phyloP scores from a whole-genome alignment of 164 flowering plant genomes.

The Kalanchoe fedtschenkoi region DNA sequence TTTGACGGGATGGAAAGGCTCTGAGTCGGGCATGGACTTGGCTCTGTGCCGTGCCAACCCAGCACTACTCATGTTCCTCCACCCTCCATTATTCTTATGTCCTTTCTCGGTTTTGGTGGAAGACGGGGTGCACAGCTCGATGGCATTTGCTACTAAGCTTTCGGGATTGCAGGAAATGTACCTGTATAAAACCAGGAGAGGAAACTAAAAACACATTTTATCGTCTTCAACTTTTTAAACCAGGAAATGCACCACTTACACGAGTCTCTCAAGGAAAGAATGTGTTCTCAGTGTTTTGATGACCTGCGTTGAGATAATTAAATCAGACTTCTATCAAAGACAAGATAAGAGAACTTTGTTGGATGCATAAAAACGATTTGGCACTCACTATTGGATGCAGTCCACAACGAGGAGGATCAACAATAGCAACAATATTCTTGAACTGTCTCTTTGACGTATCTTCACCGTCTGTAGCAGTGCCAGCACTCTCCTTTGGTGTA shows the following conservation, averaged over 20 bases:
- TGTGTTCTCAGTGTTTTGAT: conserved; percentile 80
- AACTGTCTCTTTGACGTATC: conserved; percentile 15
- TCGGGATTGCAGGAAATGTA: conserved; percentile 97
- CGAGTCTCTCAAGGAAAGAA: conserved; percentile 25
- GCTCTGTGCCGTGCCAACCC: conserved; percentile 83
- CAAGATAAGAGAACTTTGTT: background rate
- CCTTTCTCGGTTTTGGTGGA: conserved; percentile 47
- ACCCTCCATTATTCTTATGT: conserved; percentile 47
- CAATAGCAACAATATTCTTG: conserved; percentile 10
- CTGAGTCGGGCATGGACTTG: conserved; percentile 86
- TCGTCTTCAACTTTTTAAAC: background rate
- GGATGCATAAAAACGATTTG: background rate
- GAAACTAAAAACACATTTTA: conserved; percentile 4
- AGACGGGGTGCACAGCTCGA: conserved; percentile 85
- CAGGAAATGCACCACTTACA: no score
- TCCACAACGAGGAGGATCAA: conserved; percentile 14
- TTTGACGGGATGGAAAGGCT: conserved; percentile 80
- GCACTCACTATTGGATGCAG: conserved; percentile 74
- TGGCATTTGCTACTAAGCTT: conserved; percentile 80
- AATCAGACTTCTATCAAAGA: background rate
- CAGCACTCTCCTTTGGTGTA: background rate
- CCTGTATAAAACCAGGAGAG: conserved; percentile 28
- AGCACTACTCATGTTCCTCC: conserved; percentile 88
- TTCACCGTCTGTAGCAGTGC: no score
- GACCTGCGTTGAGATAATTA: conserved; percentile 38